Evolutionary conservation across 164 flowering plant genomes (phyloP), one percentile per base, ranked within the genome.

Genomic region (Chloranthus sessilifolius): DNA sequence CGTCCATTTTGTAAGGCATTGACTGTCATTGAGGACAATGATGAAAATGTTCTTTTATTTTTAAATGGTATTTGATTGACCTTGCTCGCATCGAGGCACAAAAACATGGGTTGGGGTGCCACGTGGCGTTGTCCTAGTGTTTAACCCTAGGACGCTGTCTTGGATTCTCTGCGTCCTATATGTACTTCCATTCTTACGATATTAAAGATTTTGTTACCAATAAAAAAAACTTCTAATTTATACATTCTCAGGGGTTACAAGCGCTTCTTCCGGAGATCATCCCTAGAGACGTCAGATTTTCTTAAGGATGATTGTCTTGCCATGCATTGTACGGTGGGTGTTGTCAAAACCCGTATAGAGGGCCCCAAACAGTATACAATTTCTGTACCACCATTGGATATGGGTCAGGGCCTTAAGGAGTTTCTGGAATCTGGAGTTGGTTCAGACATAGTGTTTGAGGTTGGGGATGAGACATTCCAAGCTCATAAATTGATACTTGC

Each of bases 401-500:
- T 90, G 75, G 95, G 95, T n/a, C 74, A 73, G 41, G 59, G 62
- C 55, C 58, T 90, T 37, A 72, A 69, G 61, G 59, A 50, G 31
- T 64, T 90, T 59, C 59, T 87, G 43, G 95, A 83, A 21, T 59
- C 80, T 53, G 84, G 81, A 68, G 56, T 68, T 58, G 91, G 81
- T 43, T 69, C 79, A 54, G 98, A 90, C 60, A 61, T 90, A 54
- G 59, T 39, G 39, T 84, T 90, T 38, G 73, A 72, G 59, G 91
- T 90, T 65, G 85, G 83, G 0, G 85, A 70, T 29, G 89, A 90
- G 63, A 67, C 61, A 11, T 84, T 79, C 52, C 80, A 70, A 64
- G 95, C 95, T 47, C 98, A 90, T 60, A 90, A 90, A 56, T 62
- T 87, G 78, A 67, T 90, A 35, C 83, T 90, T 42, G 98, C 98